Conservation (phyloP, 1,284 basidiomycete genomes). For the Athelia psychrophila region DNA sequence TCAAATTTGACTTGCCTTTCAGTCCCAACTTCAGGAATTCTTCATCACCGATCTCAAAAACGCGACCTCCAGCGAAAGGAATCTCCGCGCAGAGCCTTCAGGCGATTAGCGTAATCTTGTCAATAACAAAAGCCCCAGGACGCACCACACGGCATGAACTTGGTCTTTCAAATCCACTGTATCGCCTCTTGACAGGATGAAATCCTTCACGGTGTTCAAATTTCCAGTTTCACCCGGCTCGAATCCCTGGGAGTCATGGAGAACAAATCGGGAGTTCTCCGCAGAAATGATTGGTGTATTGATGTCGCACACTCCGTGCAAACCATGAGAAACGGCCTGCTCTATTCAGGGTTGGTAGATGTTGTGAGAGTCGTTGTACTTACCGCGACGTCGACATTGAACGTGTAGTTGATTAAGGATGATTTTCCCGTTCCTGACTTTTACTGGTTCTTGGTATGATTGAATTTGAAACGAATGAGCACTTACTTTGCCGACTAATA, state of each 20-base stretch:
- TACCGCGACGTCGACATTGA: conserved; percentile 19
- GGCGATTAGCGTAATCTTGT: background rate
- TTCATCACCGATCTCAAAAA: conserved; percentile 22
- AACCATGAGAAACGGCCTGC: conserved; percentile 16
- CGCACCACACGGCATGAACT: conserved; percentile 27
- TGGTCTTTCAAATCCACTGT: conserved; percentile 16
- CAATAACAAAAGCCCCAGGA: background rate
- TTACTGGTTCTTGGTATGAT: background rate
- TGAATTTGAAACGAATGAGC: background rate
- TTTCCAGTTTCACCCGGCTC: conserved; percentile 20
- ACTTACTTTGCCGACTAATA: conserved; percentile 12
- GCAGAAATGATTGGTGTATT: conserved; percentile 18
- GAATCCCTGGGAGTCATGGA: conserved; percentile 27
- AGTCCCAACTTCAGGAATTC: conserved; percentile 18
- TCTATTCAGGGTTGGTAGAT: background rate
- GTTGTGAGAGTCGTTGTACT: background rate
- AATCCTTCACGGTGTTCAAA: conserved; percentile 18
- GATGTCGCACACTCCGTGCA: conserved; percentile 19
- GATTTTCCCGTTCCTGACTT: conserved; percentile 24
- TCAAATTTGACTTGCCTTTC: background rate
- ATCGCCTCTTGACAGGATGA: conserved; percentile 15
- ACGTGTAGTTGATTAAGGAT: conserved; percentile 19
- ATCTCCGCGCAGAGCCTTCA: conserved; percentile 21
- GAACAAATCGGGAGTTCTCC: conserved; percentile 21
- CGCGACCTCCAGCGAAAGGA: conserved; percentile 17